A percentile compares a stretch with the other conserved stretches of the same genome.
Evolutionary conservation across 2,329 filamentous ascomycete species (phyloP).

Genomic region (Onygenales sp.): DNA sequence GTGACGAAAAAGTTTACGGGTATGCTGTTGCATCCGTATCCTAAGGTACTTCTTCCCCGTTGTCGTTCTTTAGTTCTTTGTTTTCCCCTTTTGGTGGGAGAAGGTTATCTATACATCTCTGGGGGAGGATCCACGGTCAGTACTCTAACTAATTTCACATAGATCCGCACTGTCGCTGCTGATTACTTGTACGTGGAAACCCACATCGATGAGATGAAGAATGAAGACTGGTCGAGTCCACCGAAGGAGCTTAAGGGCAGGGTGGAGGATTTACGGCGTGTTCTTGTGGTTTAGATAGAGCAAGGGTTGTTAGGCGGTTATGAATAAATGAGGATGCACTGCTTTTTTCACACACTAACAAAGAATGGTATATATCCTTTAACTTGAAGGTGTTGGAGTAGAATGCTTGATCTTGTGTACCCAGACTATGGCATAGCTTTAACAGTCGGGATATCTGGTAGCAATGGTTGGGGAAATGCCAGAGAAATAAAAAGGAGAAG

Average conservation of each 20-base stretch:
- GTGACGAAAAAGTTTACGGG: constrained; percentile 60
- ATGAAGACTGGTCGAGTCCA: constrained; percentile 26
- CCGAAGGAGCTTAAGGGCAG: constrained; percentile 25
- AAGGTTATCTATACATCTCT: background rate
- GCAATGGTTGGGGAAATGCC: too few relatives aligned
- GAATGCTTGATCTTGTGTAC: too few relatives aligned
- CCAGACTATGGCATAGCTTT: too few relatives aligned
- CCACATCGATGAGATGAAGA: constrained; percentile 19
- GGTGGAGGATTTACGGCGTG: constrained; percentile 17
- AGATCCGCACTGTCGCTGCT: constrained; percentile 28
- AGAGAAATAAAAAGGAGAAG: too few relatives aligned
- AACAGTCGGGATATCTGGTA: too few relatives aligned
- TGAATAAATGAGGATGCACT: background rate
- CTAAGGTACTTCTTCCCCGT: constrained; percentile 47
- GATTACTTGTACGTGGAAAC: constrained; percentile 30
- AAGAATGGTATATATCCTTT: background rate
- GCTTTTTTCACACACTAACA: background rate
- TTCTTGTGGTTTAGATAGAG: background rate
- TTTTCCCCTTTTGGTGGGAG: background rate
- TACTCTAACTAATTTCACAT: constrained; percentile 4
- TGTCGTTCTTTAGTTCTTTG: background rate
- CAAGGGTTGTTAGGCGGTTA: background rate
- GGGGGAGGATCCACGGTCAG: too few relatives aligned
- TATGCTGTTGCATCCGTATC: constrained; percentile 74
- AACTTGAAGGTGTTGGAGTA: too few relatives aligned